These are phyloP conservation scores for Kandelia obovata DNA, from an alignment of 345 rosid genomes.

Conservation along the genomic window DNA sequence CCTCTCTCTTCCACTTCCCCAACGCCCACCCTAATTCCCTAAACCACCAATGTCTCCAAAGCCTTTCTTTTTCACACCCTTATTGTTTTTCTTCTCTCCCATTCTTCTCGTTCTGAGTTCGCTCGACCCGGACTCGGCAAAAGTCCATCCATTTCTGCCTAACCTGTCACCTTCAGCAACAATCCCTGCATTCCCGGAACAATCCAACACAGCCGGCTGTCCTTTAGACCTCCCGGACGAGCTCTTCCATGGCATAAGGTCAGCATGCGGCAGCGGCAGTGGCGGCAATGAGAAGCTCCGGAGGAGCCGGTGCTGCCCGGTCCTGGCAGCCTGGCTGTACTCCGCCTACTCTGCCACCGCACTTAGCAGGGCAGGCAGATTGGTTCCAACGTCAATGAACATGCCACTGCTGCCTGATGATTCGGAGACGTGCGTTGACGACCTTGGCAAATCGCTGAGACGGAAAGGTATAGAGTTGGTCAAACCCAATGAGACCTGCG, in stretches of 20 bases:
- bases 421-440: conserved; percentile 88
- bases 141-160: conserved; percentile 44
- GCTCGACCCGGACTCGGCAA: conserved; percentile 39
- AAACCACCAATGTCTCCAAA: conserved; percentile 17
- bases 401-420: conserved; percentile 89
- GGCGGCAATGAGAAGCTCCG: conserved; percentile 36
- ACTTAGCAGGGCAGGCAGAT: conserved; percentile 30
- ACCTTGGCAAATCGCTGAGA: conserved; percentile 60
- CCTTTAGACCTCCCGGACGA: conserved; percentile 66
- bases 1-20: conserved; percentile 27
- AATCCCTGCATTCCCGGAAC: conserved; percentile 93
- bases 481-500: conserved; percentile 77
- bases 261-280: conserved; percentile 43
- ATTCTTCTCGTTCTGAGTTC: conserved; percentile 12
- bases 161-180: conserved; percentile 56
- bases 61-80: conserved; percentile 17
- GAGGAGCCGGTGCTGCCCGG: conserved; percentile 77
- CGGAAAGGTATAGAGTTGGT: conserved; percentile 59
- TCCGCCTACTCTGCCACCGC: conserved; percentile 79
- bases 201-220: conserved; percentile 62
- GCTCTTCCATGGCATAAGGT: conserved; percentile 57
- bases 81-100: conserved; percentile 12
- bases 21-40: conserved; percentile 15
- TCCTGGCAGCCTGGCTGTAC: conserved; percentile 85
- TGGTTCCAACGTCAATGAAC: conserved; percentile 28